Conservation (phyloP, 1,139 yeast genomes). For the Trichomonascaceae sp. region DNA sequence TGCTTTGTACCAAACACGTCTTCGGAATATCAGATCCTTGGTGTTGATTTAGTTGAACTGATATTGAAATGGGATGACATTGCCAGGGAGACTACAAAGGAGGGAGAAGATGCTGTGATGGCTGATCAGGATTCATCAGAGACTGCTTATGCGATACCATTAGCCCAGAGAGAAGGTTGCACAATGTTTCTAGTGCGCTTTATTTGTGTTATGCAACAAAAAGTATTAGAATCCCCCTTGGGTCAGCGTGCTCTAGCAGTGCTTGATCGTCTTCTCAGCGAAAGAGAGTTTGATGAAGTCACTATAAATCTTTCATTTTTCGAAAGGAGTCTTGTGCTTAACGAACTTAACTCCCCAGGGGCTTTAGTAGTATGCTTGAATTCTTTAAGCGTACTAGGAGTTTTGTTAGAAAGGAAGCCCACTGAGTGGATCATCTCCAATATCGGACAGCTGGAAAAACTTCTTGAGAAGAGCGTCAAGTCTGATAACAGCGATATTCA, state of each 20-base stretch:
- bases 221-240: constrained; percentile 77
- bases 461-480: constrained; percentile 76
- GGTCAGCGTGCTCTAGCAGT: constrained; percentile 78
- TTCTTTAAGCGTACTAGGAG: constrained; percentile 86
- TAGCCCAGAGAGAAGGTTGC: constrained; percentile 81
- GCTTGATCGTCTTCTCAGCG: constrained; percentile 64
- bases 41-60: constrained; percentile 83
- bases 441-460: constrained; percentile 57
- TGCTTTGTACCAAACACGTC: constrained; percentile 78
- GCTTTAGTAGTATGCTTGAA: constrained; percentile 72
- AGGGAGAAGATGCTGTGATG: constrained; percentile 11
- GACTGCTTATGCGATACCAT: constrained; percentile 52
- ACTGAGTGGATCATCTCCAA: constrained; percentile 72
- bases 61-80: constrained; percentile 75
- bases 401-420: constrained; percentile 72
- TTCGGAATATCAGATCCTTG: constrained; percentile 73
- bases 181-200: constrained; percentile 86
- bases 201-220: constrained; percentile 79
- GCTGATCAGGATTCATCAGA: neutral
- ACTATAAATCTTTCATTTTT: constrained; percentile 77
- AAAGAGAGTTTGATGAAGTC: constrained; percentile 80
- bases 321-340: constrained; percentile 75
- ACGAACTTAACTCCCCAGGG: constrained; percentile 59
- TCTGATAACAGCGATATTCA: constrained; percentile 55
- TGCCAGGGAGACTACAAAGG: constrained; percentile 23